Conservation (phyloP, 1,284 basidiomycete species). For the Vanrija sp. region DNA sequence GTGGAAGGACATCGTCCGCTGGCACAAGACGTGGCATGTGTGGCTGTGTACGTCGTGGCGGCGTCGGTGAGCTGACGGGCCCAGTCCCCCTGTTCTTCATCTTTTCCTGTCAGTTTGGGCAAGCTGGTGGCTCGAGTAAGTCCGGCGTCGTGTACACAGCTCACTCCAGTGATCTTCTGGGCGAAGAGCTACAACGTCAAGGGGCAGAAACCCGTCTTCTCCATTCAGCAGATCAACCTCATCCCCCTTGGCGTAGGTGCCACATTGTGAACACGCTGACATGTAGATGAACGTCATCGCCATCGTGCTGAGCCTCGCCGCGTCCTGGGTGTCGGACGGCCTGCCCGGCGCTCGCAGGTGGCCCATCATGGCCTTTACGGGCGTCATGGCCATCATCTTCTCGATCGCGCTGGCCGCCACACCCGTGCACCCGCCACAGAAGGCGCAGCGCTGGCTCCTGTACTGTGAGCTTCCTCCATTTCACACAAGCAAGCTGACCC, state of each 20-base stretch:
- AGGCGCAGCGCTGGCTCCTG: conserved; percentile 21
- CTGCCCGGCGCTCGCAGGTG: conserved; percentile 23
- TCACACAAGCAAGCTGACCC: not conserved
- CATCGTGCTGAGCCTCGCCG: conserved; percentile 19
- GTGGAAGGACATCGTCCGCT: conserved; percentile 26
- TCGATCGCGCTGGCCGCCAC: conserved; percentile 22
- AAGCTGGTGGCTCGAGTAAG: conserved; percentile 23
- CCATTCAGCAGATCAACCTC: conserved; percentile 23
- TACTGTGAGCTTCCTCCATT: conserved; percentile 17
- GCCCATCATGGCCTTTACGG: conserved; percentile 25
- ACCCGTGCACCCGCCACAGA: conserved; percentile 19
- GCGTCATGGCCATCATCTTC: conserved; percentile 17
- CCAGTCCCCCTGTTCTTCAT: conserved; percentile 27
- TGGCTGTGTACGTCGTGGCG: conserved; percentile 21
- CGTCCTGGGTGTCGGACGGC: conserved; percentile 25
- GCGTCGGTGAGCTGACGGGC: not conserved
- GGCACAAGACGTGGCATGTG: conserved; percentile 31
- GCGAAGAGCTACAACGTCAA: conserved; percentile 25
- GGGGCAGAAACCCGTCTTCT: conserved; percentile 17
- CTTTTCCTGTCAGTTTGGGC: conserved; percentile 20
- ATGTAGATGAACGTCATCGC: conserved; percentile 25
- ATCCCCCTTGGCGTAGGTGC: conserved; percentile 25
- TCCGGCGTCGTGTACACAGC: not conserved
- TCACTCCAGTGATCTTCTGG: conserved; percentile 30
- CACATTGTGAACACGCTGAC: not conserved